Evolutionary conservation across 768 basidiomycete species (phyloP).

Genomic region (Lanmaoa rubissima): DNA sequence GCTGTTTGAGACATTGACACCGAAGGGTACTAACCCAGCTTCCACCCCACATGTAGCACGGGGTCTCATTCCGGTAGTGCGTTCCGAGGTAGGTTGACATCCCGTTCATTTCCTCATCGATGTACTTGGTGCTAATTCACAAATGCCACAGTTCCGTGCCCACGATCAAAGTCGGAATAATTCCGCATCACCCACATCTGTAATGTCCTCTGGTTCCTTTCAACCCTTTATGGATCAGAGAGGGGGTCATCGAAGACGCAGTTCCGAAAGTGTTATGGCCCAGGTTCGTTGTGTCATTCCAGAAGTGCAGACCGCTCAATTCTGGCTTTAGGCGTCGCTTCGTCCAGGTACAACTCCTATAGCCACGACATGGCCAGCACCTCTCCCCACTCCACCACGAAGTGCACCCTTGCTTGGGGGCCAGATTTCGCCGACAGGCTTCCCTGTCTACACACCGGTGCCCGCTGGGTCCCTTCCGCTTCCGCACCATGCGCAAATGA

Average conservation of each 20-base stretch:
- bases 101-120: not conserved
- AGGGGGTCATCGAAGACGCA: slow-evolving; percentile 7
- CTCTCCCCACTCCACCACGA: slow-evolving; percentile 23
- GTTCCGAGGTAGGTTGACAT: slow-evolving; percentile 10
- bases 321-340: slow-evolving; percentile 9
- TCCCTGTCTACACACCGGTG: slow-evolving; percentile 11
- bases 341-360: slow-evolving; percentile 9
- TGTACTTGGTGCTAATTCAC: not conserved
- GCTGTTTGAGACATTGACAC: not conserved
- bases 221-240: slow-evolving; percentile 6
- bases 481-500: slow-evolving; percentile 1
- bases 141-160: not conserved
- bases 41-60: not conserved
- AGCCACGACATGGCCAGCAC: slow-evolving; percentile 15
- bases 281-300: slow-evolving; percentile 19
- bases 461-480: slow-evolving; percentile 9
- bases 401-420: slow-evolving; percentile 4
- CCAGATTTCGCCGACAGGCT: slow-evolving; percentile 8
- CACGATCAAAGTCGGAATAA: slow-evolving; percentile 6
- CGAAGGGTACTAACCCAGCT: not conserved
- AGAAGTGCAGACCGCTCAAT: not conserved
- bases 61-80: slow-evolving; percentile 2
- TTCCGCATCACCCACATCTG: slow-evolving; percentile 7
- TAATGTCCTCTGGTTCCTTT: not conserved
- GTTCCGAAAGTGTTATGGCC: slow-evolving; percentile 14